These are phyloP conservation scores for Sphagnurus paluster DNA, from an alignment of 1,284 basidiomycete species.

Conservation along the genomic window DNA sequence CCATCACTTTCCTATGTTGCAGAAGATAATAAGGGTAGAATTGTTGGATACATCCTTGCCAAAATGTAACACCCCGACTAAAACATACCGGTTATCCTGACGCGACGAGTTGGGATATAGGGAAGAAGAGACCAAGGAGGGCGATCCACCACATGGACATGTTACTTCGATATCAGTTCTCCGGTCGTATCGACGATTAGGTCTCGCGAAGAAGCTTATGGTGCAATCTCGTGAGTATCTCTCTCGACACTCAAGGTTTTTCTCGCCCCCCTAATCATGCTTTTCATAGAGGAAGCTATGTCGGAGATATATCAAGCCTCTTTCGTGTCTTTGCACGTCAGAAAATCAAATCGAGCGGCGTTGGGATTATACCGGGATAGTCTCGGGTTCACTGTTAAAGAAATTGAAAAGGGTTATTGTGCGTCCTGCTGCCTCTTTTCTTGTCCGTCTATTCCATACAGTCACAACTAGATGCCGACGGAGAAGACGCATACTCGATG, in stretches of 20 bases:
- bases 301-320: conserved; percentile 79
- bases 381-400: conserved; percentile 84
- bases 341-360: conserved; percentile 91
- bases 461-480: conserved; percentile 73
- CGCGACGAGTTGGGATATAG: conserved; percentile 25
- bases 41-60: conserved; percentile 96
- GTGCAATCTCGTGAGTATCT: conserved; percentile 78
- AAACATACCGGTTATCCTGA: conserved; percentile 8
- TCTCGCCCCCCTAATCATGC: conserved; percentile 4
- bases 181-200: conserved; percentile 84
- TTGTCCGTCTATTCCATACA: neutral
- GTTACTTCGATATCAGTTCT: conserved; percentile 97
- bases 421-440: conserved; percentile 23
- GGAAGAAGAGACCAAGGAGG: conserved; percentile 73
- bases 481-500: conserved; percentile 93
- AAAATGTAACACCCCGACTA: conserved; percentile 73
- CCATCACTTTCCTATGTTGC: conserved; percentile 96
- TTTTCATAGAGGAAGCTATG: conserved; percentile 83
- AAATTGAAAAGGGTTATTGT: conserved; percentile 92
- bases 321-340: conserved; percentile 90
- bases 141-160: conserved; percentile 78
- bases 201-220: conserved; percentile 93
- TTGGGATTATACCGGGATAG: conserved; percentile 87
- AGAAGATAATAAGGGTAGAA: conserved; percentile 89
- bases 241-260: neutral